Conservation (phyloP, 257 asterid genomes). For the Jacaranda mimosifolia region DNA sequence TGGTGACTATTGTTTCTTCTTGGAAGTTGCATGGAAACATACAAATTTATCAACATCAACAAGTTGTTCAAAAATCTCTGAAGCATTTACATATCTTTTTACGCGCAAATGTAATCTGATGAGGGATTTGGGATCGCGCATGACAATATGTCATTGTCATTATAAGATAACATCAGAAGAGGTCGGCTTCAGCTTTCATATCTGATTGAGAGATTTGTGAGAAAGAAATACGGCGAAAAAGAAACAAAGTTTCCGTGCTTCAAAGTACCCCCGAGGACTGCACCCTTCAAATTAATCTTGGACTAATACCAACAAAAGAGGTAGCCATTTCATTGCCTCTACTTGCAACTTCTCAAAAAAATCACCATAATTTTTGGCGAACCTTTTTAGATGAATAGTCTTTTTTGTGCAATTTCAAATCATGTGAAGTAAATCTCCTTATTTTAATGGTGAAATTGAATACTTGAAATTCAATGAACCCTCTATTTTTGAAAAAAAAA, state of each 20-base stretch:
- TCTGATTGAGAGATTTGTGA: not conserved
- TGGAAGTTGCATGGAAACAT: constrained; percentile 29
- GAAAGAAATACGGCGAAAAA: not conserved
- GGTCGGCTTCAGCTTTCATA: not conserved
- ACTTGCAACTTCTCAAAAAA: too few species aligned
- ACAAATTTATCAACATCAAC: constrained; percentile 21
- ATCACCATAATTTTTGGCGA: too few species aligned
- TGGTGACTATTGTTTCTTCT: constrained; percentile 17
- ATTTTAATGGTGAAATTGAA: too few species aligned
- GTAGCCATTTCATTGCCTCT: too few species aligned
- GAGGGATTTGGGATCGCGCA: not conserved
- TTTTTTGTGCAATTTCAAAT: too few species aligned
- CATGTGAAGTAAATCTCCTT: too few species aligned
- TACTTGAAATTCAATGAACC: too few species aligned
- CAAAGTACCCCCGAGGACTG: too few species aligned
- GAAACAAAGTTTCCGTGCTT: not conserved
- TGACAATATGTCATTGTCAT: not conserved
- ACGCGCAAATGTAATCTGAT: constrained; percentile 28
- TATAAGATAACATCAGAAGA: not conserved
- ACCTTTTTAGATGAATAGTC: too few species aligned
- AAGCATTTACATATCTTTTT: constrained; percentile 18
- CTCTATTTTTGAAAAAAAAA: too few species aligned
- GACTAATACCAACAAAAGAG: too few species aligned
- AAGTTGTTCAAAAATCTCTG: not conserved
- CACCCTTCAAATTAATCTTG: too few species aligned